Conservation (phyloP, 2,329 filamentous ascomycete genomes). For the Aspergillus melleus region DNA sequence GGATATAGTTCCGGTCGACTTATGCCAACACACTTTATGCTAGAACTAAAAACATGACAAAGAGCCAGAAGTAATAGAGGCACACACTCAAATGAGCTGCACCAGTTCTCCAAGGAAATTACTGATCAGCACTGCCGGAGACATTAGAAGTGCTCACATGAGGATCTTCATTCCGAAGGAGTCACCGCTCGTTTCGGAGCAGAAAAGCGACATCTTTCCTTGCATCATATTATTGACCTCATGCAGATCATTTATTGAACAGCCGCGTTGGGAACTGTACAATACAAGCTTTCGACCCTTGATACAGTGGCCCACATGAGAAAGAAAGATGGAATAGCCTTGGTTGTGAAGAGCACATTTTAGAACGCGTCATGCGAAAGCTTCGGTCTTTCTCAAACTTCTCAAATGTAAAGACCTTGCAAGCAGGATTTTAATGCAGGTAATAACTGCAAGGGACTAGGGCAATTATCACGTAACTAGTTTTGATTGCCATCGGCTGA, state of each 20-base stretch:
- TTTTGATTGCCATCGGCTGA: neutral
- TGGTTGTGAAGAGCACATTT: no score
- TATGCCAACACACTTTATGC: no score
- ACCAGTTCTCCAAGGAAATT: no score
- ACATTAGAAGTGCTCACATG: neutral
- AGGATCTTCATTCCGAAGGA: neutral
- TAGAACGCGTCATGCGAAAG: neutral
- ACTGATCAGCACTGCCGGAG: neutral
- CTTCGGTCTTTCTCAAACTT: neutral
- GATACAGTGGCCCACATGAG: neutral
- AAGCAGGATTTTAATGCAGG: no score
- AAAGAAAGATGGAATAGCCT: no score
- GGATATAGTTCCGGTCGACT: no score
- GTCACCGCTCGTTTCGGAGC: neutral
- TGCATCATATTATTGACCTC: neutral
- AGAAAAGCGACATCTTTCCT: neutral
- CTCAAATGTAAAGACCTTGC: neutral
- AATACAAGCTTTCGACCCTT: neutral
- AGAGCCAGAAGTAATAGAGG: no score
- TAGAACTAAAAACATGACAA: no score
- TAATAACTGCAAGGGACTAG: neutral
- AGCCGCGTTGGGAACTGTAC: neutral
- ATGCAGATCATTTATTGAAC: neutral
- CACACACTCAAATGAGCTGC: no score
- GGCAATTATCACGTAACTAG: neutral